These are phyloP conservation scores for Coccomyxa sp. DNA, from an alignment of 139 green algal species.

Conservation along the genomic window DNA sequence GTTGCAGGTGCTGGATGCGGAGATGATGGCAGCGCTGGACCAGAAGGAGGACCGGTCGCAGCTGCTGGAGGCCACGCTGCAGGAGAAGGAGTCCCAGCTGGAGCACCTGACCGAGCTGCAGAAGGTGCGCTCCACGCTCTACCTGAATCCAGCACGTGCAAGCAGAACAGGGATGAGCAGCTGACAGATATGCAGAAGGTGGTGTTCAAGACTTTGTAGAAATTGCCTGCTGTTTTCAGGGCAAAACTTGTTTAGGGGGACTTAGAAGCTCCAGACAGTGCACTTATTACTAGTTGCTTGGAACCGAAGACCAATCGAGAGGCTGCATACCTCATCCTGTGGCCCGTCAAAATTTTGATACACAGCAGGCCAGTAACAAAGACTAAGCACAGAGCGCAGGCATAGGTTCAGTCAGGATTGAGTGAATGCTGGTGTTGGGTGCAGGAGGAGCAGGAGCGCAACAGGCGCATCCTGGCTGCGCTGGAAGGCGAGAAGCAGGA, in stretches of 20 bases:
- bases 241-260: no score
- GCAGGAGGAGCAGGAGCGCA: conserved; percentile 21
- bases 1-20: neutral
- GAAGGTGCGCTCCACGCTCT: neutral
- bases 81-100: conserved; percentile 52
- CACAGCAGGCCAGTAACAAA: no score
- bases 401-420: no score
- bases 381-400: no score
- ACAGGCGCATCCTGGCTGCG: conserved; percentile 9
- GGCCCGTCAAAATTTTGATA: no score
- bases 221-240: no score
- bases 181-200: conserved; percentile 27
- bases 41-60: conserved; percentile 25
- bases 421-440: neutral
- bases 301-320: no score
- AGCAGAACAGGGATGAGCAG: conserved; percentile 31
- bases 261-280: no score
- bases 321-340: no score
- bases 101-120: conserved; percentile 24
- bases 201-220: no score
- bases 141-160: neutral
- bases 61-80: conserved; percentile 45
- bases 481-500: conserved; percentile 16
- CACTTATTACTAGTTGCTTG: no score
- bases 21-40: conserved; percentile 20